Base-by-base conservation (phyloP, 1,284 basidiomycete species). In the Tetrapyrgos nigripes region DNA sequence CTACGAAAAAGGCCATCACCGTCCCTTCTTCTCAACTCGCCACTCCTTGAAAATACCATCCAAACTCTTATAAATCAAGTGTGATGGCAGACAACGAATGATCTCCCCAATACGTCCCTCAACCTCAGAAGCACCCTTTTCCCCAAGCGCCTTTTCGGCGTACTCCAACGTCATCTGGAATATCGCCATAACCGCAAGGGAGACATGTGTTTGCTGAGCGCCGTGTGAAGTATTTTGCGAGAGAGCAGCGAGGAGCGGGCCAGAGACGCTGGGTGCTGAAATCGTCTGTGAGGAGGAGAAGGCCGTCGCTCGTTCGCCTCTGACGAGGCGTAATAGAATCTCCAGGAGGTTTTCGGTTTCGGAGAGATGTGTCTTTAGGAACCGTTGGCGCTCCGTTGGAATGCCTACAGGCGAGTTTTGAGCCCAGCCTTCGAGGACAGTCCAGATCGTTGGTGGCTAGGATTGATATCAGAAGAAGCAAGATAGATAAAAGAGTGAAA, bases 1-100 rank as follows among this genome's bases (percentile, higher is more conserved):
- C n/a, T n/a, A n/a, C n/a, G n/a, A n/a, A n/a, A n/a, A n/a, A n/a
- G n/a, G n/a, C n/a, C n/a, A n/a, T 33, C 27, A 58, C 17, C 56
- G 76, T 46, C 87, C 86, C 73, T 91, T 92, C 77, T 90, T 92
- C 66, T 91, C 89, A 52, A 85, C 84, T 65, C 85, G 80, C 93
- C 93, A 95, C 73, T 96, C 94, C 71, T 92, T 93, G 77, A 94
- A 97, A 68, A 97, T 92, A 46, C 92, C 92, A 76, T 97, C 95
- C 72, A 97, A 74, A 66, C 91, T 93, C 76, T 93, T 93, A 76
- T 92, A 90, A 64, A 96, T 83, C 68, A 96, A 79, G 70, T 93
- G 90, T 26, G 85, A 86, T 21, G 96, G 96, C 63, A 98, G 73
- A 68, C 86, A 90, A 67, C 93, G 84, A 64, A 97, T 91, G 66